Evolutionary conservation across 2,329 filamentous ascomycete genomes (phyloP), one percentile per base, ranked within the genome.

Genomic region (Pseudogymnoascus sp.): DNA sequence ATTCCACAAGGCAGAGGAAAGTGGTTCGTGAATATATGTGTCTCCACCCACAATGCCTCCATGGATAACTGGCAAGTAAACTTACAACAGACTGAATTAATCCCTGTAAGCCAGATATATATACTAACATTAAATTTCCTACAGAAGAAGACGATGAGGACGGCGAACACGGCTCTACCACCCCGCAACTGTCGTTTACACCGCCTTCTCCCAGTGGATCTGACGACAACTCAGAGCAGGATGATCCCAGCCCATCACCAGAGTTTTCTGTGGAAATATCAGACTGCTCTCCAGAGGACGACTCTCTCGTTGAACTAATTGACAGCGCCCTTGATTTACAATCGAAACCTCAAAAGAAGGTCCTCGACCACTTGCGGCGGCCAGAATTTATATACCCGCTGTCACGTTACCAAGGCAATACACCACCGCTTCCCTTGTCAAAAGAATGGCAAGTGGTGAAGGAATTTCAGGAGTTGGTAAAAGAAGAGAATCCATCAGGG

Each of bases 321-420:
- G 46, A 53, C 10, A 17, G 9, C 10, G 46, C 46, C 7, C 46
- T 53, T 31, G 46, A 53, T 53, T 31, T 53, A 19, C 46, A 53
- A 53, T 2, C 26, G 46, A 33, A 53, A 2, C 26, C 26, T 11
- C 26, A 53, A 53, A 53, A 53, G 46, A 53, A 53, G 46, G 7
- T 53, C 23, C 46, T 53, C n/a, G n/a, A 31, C n/a, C 46, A 53
- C 46, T 13, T 60, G 37, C 56, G 56, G 11, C 21, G 23, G 19
- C 19, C 42, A n/a, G 13, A 64, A 7, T 59, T 60, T 7, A 42
- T 64, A n/a, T 67, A 65, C 44, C 72, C 72, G 7, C 65, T 66
- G 44, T 73, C 72, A 1, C 64, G 67, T 15, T 74, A 72, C 59
- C 35, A 65, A 13, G 67, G 69, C 4, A 65, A 67, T 63, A 59